phyloP scores from a whole-genome alignment of 1,139 yeast genomes.

The Yamadazyma dushanensis region DNA sequence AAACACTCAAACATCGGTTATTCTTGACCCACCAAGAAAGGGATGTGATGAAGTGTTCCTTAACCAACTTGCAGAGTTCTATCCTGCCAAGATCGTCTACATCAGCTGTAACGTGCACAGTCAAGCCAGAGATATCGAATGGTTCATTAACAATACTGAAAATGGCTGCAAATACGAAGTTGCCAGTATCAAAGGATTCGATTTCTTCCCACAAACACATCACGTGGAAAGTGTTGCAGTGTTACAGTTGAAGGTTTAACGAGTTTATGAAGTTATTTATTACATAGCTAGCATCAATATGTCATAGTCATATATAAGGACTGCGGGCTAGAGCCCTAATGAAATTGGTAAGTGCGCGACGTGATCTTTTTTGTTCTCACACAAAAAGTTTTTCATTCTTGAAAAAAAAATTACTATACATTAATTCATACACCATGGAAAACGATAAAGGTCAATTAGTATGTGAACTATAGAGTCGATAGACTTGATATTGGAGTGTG shows the following conservation, averaged over 20 bases:
- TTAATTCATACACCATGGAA: constrained; percentile 65
- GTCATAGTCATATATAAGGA: no score
- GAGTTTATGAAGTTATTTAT: no score
- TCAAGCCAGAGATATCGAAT: constrained; percentile 91
- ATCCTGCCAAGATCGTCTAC: constrained; percentile 85
- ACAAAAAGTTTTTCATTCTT: constrained; percentile 13
- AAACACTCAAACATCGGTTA: constrained; percentile 75
- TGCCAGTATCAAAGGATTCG: constrained; percentile 89
- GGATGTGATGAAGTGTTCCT: constrained; percentile 91
- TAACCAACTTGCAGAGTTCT: constrained; percentile 77
- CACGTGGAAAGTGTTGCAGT: constrained; percentile 97
- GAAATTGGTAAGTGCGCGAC: constrained; percentile 7
- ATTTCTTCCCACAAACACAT: constrained; percentile 96
- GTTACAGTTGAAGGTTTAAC: constrained; percentile 39
- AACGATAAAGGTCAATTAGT: constrained; percentile 99
- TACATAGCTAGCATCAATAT: no score
- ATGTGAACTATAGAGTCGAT: no score
- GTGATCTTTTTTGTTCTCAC: constrained; percentile 3
- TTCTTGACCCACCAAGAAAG: constrained; percentile 95
- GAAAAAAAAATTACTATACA: constrained; percentile 23
- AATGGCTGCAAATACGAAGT: constrained; percentile 65
- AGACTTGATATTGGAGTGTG: no score
- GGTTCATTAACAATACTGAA: constrained; percentile 67
- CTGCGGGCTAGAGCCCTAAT: constrained; percentile 17
- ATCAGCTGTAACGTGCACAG: constrained; percentile 97